Base-by-base conservation (phyloP, 495 filamentous ascomycete genomes). In the Ascobolus immersus region DNA sequence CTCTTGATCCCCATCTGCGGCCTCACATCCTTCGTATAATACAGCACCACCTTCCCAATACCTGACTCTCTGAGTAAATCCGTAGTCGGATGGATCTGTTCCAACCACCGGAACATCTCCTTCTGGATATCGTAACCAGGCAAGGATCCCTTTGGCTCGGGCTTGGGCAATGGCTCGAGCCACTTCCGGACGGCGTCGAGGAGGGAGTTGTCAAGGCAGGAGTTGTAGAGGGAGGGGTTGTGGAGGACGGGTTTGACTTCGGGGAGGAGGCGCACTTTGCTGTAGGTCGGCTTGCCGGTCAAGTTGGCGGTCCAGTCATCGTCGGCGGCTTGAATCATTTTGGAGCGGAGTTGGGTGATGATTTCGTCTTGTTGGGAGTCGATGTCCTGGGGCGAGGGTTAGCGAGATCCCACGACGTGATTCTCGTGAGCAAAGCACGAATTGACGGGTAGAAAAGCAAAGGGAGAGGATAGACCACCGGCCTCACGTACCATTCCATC, bases 111-210 rank as follows among this genome's bases (percentile, higher is more conserved):
- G 55, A 99, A 79, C 36, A 99, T 66, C 41, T 93, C 80, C 30
- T 78, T 77, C 57, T 99, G 89, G 48, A 99, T 93, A 47, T 77
- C 81, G 58, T 91, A 94, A 17, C 86, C 82, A 0, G 89, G 86
- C 17, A 99, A 60, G 28, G 74, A 75, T 27, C 44, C 43, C 39
- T 82, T 86, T 46, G 92, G 81, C n/a, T n/a, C n/a, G n/a, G n/a
- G n/a, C n/a, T n/a, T n/a, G 38, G 79, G 74, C 26, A 93, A 65
- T 3, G 89, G 89, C 49, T 99, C 89, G 9, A 99, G 71, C 67
- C 94, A 94, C 64, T 84, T 91, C 44, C 77, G 76, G 42, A 99
- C 79, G 2, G 79, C 77, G 52, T 89, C 78, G 20, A 99, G 62
- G 40, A 99, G 69, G 55, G 93, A 92, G 48, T 73, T 86, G 41